Percentiles rank a stretch among this genome's conserved stretches.
phyloP scores from a whole-genome alignment of 306 rosid species.

The Lotus japonicus region DNA sequence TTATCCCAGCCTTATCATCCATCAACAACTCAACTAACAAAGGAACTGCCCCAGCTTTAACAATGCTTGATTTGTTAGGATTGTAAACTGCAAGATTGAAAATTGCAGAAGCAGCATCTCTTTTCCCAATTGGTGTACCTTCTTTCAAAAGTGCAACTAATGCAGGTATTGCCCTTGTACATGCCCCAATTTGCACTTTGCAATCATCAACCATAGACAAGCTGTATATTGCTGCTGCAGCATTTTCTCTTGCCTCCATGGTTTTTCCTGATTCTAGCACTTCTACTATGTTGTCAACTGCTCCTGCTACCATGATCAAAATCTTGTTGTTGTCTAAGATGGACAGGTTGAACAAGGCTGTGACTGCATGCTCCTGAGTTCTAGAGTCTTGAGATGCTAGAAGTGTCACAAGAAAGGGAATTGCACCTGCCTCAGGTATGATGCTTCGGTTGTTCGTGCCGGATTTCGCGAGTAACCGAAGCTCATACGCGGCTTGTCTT shows the following conservation, averaged over 20 bases:
- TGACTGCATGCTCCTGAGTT: slow-evolving; percentile 83
- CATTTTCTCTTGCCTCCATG: slow-evolving; percentile 89
- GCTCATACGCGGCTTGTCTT: slow-evolving; percentile 87
- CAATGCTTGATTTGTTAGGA: slow-evolving; percentile 59
- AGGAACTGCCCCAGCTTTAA: slow-evolving; percentile 52
- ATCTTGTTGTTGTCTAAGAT: slow-evolving; percentile 78
- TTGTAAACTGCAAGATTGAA: slow-evolving; percentile 65
- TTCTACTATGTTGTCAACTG: slow-evolving; percentile 58
- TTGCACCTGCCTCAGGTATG: slow-evolving; percentile 89
- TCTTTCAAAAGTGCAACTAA: slow-evolving; percentile 72
- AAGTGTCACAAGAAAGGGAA: slow-evolving; percentile 73
- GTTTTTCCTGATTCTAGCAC: slow-evolving; percentile 73
- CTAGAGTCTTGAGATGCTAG: slow-evolving; percentile 64
- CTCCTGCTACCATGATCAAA: slow-evolving; percentile 80
- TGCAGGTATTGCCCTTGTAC: slow-evolving; percentile 61
- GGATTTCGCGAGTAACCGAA: slow-evolving; percentile 71
- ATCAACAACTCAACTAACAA: slow-evolving; percentile 58
- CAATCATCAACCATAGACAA: slow-evolving; percentile 70
- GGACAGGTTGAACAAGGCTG: slow-evolving; percentile 82
- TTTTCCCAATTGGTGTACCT: slow-evolving; percentile 71
- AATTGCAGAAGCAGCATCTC: slow-evolving; percentile 78
- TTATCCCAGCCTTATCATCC: slow-evolving; percentile 79
- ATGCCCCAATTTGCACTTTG: slow-evolving; percentile 60
- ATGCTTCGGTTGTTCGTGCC: slow-evolving; percentile 72
- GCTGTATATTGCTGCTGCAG: slow-evolving; percentile 80